A percentile compares a stretch with the other conserved stretches of the same genome.
These are phyloP conservation scores for Colletotrichum zoysiae DNA, from an alignment of 2,329 filamentous ascomycete genomes.

Conservation along the genomic window DNA sequence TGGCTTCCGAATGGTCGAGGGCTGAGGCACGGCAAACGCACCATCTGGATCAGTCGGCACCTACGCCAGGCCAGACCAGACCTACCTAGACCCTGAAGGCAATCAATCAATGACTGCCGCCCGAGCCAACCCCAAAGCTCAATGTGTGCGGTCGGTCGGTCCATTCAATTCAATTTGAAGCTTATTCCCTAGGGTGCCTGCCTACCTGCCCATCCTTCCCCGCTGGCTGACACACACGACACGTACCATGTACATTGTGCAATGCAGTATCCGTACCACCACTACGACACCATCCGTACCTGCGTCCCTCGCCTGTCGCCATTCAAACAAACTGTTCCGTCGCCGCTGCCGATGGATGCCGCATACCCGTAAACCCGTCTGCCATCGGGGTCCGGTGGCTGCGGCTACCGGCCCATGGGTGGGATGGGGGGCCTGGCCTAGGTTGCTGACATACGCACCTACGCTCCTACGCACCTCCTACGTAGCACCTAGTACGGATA, in stretches of 20 bases:
- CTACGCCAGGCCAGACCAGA: slow-evolving; percentile 12
- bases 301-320: not conserved
- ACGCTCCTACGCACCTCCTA: too few species aligned
- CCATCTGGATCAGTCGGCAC: slow-evolving; percentile 39
- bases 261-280: too few species aligned
- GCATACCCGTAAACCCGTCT: slow-evolving; percentile 17
- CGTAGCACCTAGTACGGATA: too few species aligned
- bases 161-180: slow-evolving; percentile 14
- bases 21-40: slow-evolving; percentile 27
- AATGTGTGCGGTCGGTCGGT: not conserved
- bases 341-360: slow-evolving; percentile 12
- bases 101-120: slow-evolving; percentile 17
- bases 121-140: slow-evolving; percentile 1
- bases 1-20: slow-evolving; percentile 2
- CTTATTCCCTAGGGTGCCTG: slow-evolving; percentile 32
- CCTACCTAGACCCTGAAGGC: slow-evolving; percentile 22
- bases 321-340: slow-evolving; percentile 3
- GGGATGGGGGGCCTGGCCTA: too few species aligned
- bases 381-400: not conserved
- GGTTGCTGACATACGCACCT: too few species aligned
- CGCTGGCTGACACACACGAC: not conserved
- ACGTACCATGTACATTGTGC: not conserved
- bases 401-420: not conserved
- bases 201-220: not conserved
- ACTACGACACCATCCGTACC: too few species aligned